phyloP scores from a whole-genome alignment of 257 asterid genomes.

The Nicotiana knightiana region DNA sequence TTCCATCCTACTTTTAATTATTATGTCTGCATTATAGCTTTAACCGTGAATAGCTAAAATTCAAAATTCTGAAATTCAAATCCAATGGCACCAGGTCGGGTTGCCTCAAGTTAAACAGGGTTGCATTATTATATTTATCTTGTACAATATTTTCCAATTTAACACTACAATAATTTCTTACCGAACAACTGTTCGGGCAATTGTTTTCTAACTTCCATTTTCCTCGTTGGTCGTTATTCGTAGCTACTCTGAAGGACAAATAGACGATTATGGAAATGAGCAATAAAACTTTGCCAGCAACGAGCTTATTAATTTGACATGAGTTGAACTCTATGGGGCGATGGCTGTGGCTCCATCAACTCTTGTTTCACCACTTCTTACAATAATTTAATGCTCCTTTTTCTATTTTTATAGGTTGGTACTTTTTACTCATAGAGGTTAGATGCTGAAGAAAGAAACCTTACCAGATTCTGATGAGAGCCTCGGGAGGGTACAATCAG shows the following conservation, averaged over 20 bases:
- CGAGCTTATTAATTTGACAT: background rate
- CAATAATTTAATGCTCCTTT: background rate
- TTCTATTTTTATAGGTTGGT: background rate
- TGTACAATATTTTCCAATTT: background rate
- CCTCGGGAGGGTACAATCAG: constrained; percentile 6
- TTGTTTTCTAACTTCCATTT: background rate
- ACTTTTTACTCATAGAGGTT: background rate
- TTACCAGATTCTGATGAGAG: background rate
- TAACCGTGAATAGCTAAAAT: background rate
- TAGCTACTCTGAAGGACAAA: background rate
- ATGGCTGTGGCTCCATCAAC: background rate
- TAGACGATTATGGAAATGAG: background rate
- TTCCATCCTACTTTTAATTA: no score
- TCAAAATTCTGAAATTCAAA: no score
- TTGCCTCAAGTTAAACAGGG: no score
- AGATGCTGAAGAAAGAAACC: background rate
- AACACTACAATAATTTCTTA: no score
- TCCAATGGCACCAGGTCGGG: no score
- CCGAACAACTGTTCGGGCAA: background rate
- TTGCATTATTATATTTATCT: no score
- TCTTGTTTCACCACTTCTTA: background rate
- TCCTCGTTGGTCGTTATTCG: background rate
- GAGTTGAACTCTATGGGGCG: background rate
- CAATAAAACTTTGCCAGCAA: background rate
- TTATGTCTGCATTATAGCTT: background rate